Base-by-base conservation (phyloP, 2,329 filamentous ascomycete species). In the Fusarium sterilihyphosum region DNA sequence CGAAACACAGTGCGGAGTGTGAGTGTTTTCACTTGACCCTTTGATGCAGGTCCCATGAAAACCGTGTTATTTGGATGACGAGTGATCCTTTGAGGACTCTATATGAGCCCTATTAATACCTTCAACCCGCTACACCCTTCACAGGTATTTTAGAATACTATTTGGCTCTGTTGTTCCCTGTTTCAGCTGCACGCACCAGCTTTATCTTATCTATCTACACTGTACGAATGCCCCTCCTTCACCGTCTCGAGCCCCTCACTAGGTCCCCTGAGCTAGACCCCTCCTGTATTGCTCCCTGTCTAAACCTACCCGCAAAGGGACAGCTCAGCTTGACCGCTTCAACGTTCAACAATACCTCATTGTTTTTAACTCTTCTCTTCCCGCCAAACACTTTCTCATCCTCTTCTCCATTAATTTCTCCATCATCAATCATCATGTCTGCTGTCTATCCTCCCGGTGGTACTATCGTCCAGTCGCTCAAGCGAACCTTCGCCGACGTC, bases 401-500 rank as follows among this genome's bases (percentile, higher is more conserved):
- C 41, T 56, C 53, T 53, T 49, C 37, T 57, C 63, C 60, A 65
- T 44, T 65, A 38, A 65, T 43, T 59, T 41, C 35, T 67, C 41
- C 46, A 40, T 53, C 56, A 71, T 58, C 66, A 46, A 37, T 63
- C 78, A 86, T 79, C 80, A 91, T 92, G 89, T 86, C 89, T 77
- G 80, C 82, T 70, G 80, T 83, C 58, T 85, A 88, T 76, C 91
- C 92, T 65, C 84, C 89, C 56, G 92, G 91, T 75, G 89, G 89
- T 79, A 98, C 95, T 79, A 95, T 95, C 87, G 92, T 98, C 85
- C 91, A 97, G 82, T 93, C 92, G 78, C 88, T 97, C 84, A 93
- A 93, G 87, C 89, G 89, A 82, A 96, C 93, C 79, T 99, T 98
- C 86, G 88, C 89, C 74, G 90, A 96, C 78, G 96, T 98, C 62